Conservation (phyloP, 768 basidiomycete genomes). For the Kwoniella dejecticola region DNA sequence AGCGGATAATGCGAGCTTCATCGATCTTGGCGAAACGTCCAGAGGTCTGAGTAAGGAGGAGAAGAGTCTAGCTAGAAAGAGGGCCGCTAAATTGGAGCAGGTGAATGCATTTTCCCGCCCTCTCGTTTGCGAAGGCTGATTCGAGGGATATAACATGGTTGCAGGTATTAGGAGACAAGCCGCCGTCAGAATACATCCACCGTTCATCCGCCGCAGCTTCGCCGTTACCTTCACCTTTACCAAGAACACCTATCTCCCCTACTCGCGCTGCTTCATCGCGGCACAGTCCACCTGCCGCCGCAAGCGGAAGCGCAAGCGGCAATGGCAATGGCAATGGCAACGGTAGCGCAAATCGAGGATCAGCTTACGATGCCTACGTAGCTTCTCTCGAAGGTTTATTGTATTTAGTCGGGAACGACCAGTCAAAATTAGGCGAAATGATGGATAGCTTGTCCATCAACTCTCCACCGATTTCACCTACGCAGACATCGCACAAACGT, state of each 20-base stretch:
- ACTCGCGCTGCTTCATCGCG: too few relatives aligned
- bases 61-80: constrained; percentile 22
- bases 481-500: neutral
- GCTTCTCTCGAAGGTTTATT: constrained; percentile 26
- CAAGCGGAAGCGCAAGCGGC: too few relatives aligned
- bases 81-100: constrained; percentile 32
- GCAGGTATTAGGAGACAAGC: constrained; percentile 6
- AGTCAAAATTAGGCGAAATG: constrained; percentile 19
- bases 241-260: neutral
- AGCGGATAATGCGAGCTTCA: constrained; percentile 18
- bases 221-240: constrained; percentile 8
- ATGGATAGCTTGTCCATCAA: constrained; percentile 21
- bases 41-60: constrained; percentile 20
- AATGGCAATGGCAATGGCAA: neutral
- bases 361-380: constrained; percentile 26
- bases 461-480: neutral
- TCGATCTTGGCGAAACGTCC: constrained; percentile 5
- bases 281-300: too few relatives aligned
- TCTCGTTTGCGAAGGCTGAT: neutral
- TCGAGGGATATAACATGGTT: neutral
- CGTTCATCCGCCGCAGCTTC: neutral
- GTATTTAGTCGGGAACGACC: constrained; percentile 32
- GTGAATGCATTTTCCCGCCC: constrained; percentile 2
- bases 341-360: neutral
- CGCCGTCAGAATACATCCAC: constrained; percentile 6